phyloP scores from a whole-genome alignment of 164 flowering plant species.

The Nelumbo lutea region DNA sequence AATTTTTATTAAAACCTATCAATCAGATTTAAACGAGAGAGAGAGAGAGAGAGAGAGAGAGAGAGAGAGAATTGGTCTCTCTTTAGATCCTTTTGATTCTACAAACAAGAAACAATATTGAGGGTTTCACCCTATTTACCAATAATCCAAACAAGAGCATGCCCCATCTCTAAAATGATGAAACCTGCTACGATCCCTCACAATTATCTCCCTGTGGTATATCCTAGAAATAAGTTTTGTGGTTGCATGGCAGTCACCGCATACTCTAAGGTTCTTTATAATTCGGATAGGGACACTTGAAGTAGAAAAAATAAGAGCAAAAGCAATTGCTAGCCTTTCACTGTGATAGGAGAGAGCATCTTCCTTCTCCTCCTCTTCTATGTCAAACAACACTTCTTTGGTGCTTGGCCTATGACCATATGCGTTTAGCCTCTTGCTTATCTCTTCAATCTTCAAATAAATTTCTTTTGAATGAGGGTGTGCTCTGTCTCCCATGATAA shows the following conservation, averaged over 20 bases:
- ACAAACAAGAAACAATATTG: neutral
- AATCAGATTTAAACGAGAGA: too few relatives aligned
- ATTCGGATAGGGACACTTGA: constrained; percentile 30
- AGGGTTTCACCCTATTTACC: neutral
- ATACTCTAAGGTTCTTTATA: constrained; percentile 41
- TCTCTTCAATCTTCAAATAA: constrained; percentile 31
- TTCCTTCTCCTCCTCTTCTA: constrained; percentile 53
- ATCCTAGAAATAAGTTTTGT: constrained; percentile 30
- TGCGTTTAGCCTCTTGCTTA: constrained; percentile 16
- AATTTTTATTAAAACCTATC: too few relatives aligned
- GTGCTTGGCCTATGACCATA: constrained; percentile 27
- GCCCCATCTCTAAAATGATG: constrained; percentile 35
- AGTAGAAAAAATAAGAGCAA: constrained; percentile 31
- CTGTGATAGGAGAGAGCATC: constrained; percentile 44
- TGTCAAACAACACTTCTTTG: constrained; percentile 42
- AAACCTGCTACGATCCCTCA: constrained; percentile 36
- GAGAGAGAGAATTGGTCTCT: neutral
- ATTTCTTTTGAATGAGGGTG: constrained; percentile 25
- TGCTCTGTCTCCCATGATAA: constrained; percentile 33
- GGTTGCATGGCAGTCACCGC: constrained; percentile 36
- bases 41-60: too few relatives aligned
- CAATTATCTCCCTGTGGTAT: constrained; percentile 30
- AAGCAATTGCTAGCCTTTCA: constrained; percentile 48
- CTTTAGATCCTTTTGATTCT: neutral
- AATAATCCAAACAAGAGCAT: constrained; percentile 18